A percentile compares a stretch with the other conserved stretches of the same genome.
Conservation (phyloP, 176 grass and related monocot species). For the Carex parvula region DNA sequence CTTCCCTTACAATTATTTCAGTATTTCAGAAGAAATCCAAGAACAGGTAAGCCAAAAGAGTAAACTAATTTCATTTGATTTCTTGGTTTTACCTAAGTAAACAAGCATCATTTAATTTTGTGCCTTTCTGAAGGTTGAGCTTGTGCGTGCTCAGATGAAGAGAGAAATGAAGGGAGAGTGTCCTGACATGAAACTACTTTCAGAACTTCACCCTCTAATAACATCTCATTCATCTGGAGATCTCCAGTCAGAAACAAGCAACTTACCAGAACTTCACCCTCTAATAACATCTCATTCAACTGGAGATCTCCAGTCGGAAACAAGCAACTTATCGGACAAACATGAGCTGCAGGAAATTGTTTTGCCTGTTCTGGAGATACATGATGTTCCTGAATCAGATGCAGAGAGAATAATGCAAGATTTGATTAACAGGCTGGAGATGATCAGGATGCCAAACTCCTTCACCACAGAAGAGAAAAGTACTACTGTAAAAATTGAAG, state of each 20-base stretch:
- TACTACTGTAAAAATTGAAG: constrained; percentile 31
- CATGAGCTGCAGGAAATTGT: constrained; percentile 41
- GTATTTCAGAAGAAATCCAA: constrained; percentile 98
- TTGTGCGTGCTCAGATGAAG: constrained; percentile 74
- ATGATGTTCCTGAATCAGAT: constrained; percentile 43
- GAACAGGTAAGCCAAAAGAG: constrained; percentile 66
- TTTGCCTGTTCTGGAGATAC: constrained; percentile 58
- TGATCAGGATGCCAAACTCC: constrained; percentile 26
- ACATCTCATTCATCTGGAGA: constrained; percentile 20
- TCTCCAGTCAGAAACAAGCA: constrained; percentile 29
- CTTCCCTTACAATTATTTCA: constrained; percentile 59
- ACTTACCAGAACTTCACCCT: constrained; percentile 36
- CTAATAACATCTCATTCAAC: constrained; percentile 33
- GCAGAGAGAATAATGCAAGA: constrained; percentile 40
- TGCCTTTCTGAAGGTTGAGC: constrained; percentile 58
- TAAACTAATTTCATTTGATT: not conserved
- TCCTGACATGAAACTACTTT: constrained; percentile 55
- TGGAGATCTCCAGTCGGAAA: constrained; percentile 31
- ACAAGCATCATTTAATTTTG: constrained; percentile 22
- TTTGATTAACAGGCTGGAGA: constrained; percentile 46
- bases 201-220: constrained; percentile 65
- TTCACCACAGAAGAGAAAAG: constrained; percentile 13
- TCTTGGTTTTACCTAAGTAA: not conserved
- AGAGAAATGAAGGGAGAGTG: constrained; percentile 70
- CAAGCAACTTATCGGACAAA: constrained; percentile 28